These are phyloP conservation scores for Mallotus repandus DNA, from an alignment of 441 rosid genomes.

Conservation along the genomic window DNA sequence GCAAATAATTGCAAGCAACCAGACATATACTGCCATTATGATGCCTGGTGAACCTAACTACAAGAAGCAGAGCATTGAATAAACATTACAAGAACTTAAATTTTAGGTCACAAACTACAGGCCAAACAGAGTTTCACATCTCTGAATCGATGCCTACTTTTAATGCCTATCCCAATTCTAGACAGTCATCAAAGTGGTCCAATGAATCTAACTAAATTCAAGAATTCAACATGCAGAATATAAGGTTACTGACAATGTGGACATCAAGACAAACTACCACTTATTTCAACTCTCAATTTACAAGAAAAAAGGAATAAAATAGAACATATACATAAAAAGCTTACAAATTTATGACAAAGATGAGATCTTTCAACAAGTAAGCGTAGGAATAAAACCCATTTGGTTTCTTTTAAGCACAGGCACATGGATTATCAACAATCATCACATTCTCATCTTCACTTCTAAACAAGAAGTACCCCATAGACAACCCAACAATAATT, in stretches of 20 bases:
- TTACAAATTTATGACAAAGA: background rate
- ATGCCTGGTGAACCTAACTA: too few species aligned
- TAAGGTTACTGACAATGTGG: background rate
- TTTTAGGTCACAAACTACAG: too few species aligned
- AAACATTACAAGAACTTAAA: too few species aligned
- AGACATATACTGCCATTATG: too few species aligned
- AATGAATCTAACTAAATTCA: background rate
- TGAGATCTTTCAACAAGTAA: background rate
- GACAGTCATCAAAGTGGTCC: background rate
- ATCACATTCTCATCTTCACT: constrained; percentile 26
- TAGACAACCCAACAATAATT: constrained; percentile 40
- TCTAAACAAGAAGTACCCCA: constrained; percentile 46
- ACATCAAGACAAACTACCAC: background rate
- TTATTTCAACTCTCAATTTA: background rate
- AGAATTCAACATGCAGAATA: background rate
- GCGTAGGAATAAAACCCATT: background rate
- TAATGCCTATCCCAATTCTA: background rate
- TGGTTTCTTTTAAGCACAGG: constrained; percentile 41
- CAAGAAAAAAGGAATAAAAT: background rate
- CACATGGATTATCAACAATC: constrained; percentile 40
- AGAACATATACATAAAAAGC: background rate
- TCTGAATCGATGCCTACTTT: background rate
- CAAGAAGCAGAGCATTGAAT: too few species aligned
- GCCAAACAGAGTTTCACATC: too few species aligned
- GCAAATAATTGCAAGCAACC: too few species aligned